phyloP scores from a whole-genome alignment of 495 filamentous ascomycete species.

The Hypoxylon crocopeplum region DNA sequence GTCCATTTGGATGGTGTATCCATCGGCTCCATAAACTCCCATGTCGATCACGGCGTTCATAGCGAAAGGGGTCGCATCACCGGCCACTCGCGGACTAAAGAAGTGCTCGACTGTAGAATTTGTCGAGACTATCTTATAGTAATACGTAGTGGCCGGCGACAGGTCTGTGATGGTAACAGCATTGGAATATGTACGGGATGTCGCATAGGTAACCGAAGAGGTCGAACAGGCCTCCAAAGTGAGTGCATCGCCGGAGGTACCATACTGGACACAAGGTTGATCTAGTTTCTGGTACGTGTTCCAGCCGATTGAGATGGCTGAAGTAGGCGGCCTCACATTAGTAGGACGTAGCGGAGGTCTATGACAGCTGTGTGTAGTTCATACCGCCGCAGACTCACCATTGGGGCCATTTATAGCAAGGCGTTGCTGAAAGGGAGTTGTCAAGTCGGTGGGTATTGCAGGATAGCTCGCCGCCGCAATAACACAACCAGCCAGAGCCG shows the following conservation, averaged over 20 bases:
- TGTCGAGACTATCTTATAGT: slow-evolving; percentile 61
- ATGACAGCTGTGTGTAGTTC: background rate
- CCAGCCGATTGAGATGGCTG: slow-evolving; percentile 63
- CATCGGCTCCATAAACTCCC: slow-evolving; percentile 61
- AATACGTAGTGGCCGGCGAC: slow-evolving; percentile 51
- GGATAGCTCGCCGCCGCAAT: slow-evolving; percentile 58
- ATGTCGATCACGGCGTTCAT: slow-evolving; percentile 54
- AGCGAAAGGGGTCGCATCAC: slow-evolving; percentile 50
- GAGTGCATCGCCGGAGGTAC: slow-evolving; percentile 42
- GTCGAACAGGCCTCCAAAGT: slow-evolving; percentile 43
- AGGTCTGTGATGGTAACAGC: slow-evolving; percentile 45
- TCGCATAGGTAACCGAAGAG: slow-evolving; percentile 47
- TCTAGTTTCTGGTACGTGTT: slow-evolving; percentile 52
- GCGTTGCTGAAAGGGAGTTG: slow-evolving; percentile 64
- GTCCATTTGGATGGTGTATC: slow-evolving; percentile 59
- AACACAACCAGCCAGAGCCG: slow-evolving; percentile 49
- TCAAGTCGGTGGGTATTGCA: slow-evolving; percentile 58
- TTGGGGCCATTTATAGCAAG: slow-evolving; percentile 62
- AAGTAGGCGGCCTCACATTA: slow-evolving; percentile 4
- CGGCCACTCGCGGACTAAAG: slow-evolving; percentile 57
- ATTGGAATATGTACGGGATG: slow-evolving; percentile 51
- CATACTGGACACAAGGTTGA: slow-evolving; percentile 54
- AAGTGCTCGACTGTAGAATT: slow-evolving; percentile 65
- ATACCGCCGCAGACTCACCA: slow-evolving; percentile 45
- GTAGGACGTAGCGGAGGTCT: background rate